Evolutionary conservation across 1,284 basidiomycete genomes (phyloP), one percentile per base, ranked within the genome.

Genomic region (Cryptococcus sp.): DNA sequence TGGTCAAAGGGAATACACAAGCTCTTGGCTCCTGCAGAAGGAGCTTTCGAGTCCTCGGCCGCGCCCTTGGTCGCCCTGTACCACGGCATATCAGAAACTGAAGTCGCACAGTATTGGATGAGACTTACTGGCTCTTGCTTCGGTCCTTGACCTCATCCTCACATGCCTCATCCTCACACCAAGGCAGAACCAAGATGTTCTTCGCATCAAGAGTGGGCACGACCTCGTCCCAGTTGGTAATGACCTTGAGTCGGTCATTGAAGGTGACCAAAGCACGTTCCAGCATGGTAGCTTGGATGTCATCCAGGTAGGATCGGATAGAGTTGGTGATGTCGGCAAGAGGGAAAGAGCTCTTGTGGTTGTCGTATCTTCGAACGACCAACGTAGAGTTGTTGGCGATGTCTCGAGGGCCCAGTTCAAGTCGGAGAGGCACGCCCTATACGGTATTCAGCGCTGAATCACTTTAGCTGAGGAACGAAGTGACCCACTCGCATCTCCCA

Each of bases 91-190:
- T 7, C n/a, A 23, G 35, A 20, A n/a, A 38, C 2, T 39, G 48
- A 20, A 39, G 11, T 7, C 19, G 49, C 30, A 35, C 10, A 8
- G 2, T 10, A 35, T 53, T 19, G 20, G 27, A 19, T n/a, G 3
- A 22, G 16, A 87, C 91, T 83, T 73, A 93, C 90, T 88, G 69
- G 50, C 61, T 84, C 77, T 86, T 83, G 40, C 86, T 91, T 64
- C 91, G 84, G 73, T 98, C 92, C 83, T 99, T 99, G 84, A 99
- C 96, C 72, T 93, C 91, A 79, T 99, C 95, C 79, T 99, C 95
- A 78, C 96, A 99, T 47, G 83, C 85, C 77, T 92, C 91, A 47
- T 83, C 84, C 81, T 99, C 93, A 80, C 96, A 99, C 96, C 96
- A 99, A 11, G 96, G 96, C 60, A 99, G 86, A 52, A 90, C 89